Base-by-base conservation (phyloP, 2,329 filamentous ascomycete genomes). In the Colletotrichum filicis region DNA sequence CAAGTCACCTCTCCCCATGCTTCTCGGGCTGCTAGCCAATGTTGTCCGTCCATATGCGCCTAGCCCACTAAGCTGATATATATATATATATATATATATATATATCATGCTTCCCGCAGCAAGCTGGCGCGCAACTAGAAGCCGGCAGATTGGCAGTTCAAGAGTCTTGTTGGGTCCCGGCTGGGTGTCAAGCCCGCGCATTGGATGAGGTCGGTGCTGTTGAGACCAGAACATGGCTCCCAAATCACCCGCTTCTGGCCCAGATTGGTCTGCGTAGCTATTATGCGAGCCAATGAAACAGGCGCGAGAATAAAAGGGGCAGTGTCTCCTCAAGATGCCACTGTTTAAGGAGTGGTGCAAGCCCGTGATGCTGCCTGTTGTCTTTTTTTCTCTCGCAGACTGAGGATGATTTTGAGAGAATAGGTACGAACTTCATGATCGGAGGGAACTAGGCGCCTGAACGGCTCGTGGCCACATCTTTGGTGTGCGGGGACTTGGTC, bases 131-230 rank as follows among this genome's bases (percentile, higher is more conserved):
- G 71, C 49, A 0, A 76, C 73, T 3, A 68, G 66, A 37, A 74
- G 53, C 3, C 59, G 63, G 14, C 72, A 53, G 19, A 76, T 24
- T 4, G 66, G 58, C 4, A 76, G 60, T 1, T 66, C 30, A 12
- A 76, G 35, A 1, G 68, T 81, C 46, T 79, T 69, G 24, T 70
- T 75, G 8, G 75, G 77, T 32, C 76, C 64, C 1, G 56, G n/a
- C 6, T 78, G 61, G 1, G 79, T 80, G 62, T 60, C 19, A 85
- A 71, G n/a, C 73, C 81, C 5, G 79, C 81, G 73, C 84, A 85
- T 14, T 82, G 76, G n/a, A 79, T 68, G 4, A 75, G 72, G 3
- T 79, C 26, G 3, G 24, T 75, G 62, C 72, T 59, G 49, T 64
- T 72, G 37, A 68, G 30, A 2, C 60, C 53, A 9, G 67, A 4